Evolutionary conservation across 768 basidiomycete species (phyloP).

Genomic region (Dacryopinax spathularia): DNA sequence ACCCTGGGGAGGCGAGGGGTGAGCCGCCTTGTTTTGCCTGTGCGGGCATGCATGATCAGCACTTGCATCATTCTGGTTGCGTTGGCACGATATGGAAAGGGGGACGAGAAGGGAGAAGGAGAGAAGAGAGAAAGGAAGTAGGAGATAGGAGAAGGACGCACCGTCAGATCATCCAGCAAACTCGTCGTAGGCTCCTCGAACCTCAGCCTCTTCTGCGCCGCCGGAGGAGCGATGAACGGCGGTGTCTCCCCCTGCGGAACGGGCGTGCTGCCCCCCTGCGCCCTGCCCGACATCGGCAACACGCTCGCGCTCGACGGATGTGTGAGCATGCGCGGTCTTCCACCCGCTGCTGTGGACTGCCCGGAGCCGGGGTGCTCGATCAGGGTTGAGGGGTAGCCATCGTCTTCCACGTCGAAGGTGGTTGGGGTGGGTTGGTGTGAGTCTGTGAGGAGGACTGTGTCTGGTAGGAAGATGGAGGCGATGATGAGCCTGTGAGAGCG

Average conservation of each 20-base stretch:
- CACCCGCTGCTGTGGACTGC: too few relatives aligned
- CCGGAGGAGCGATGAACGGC: neutral
- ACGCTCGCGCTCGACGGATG: neutral
- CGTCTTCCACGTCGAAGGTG: conserved; percentile 10
- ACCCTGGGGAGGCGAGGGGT: neutral
- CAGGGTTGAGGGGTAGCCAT: conserved; percentile 2
- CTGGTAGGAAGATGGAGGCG: conserved; percentile 73
- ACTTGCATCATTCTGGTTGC: neutral
- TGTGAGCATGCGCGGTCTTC: neutral
- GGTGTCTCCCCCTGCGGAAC: neutral
- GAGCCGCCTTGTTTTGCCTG: neutral
- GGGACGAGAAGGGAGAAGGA: neutral
- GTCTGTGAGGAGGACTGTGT: conserved; percentile 44
- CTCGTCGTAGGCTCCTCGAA: neutral
- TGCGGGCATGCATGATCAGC: too few relatives aligned
- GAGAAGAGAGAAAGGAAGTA: neutral
- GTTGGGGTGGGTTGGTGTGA: conserved; percentile 39
- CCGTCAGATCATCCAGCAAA: neutral
- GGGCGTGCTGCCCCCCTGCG: neutral
- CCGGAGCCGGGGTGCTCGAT: too few relatives aligned
- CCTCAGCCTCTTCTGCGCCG: neutral
- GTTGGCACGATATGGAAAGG: neutral
- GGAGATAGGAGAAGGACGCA: neutral
- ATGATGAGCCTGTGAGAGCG: conserved; percentile 61
- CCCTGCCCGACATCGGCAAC: neutral